Percentiles rank a stretch among this genome's conserved stretches.
phyloP scores from a whole-genome alignment of 2,329 filamentous ascomycete species.

The Ascochyta pisi region DNA sequence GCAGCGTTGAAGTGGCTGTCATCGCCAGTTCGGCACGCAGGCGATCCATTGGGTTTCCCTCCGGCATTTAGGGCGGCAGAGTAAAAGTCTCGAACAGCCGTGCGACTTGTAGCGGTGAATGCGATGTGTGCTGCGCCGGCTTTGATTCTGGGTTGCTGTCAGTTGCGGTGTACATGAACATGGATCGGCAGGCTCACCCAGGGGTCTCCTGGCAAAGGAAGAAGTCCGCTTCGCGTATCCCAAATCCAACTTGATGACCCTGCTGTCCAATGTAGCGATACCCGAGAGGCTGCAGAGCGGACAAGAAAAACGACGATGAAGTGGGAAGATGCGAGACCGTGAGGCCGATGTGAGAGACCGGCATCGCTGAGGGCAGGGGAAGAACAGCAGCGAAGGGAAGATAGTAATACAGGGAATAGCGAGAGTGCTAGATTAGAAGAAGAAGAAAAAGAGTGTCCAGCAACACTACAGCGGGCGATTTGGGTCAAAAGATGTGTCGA shows the following conservation, averaged over 20 bases:
- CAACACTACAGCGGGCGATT: not conserved
- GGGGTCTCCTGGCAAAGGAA: slow-evolving; percentile 68
- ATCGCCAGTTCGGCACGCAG: slow-evolving; percentile 60
- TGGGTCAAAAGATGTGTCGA: slow-evolving; percentile 11
- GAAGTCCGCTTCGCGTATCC: slow-evolving; percentile 66
- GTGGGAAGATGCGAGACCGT: slow-evolving; percentile 79
- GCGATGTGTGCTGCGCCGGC: slow-evolving; percentile 67
- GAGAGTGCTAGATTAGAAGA: slow-evolving; percentile 15
- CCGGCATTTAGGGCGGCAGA: slow-evolving; percentile 71
- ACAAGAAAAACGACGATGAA: slow-evolving; percentile 83
- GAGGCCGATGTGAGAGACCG: slow-evolving; percentile 67
- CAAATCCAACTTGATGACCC: slow-evolving; percentile 67
- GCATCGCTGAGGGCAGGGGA: slow-evolving; percentile 54
- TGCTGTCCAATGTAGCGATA: slow-evolving; percentile 72
- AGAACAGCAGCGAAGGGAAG: slow-evolving; percentile 22
- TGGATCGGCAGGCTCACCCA: slow-evolving; percentile 54
- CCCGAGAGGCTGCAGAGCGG: slow-evolving; percentile 78
- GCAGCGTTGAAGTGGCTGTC: slow-evolving; percentile 68
- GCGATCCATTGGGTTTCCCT: slow-evolving; percentile 64
- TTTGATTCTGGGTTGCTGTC: slow-evolving; percentile 48
- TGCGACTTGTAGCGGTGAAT: slow-evolving; percentile 71
- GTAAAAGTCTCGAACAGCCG: slow-evolving; percentile 75
- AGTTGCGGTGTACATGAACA: slow-evolving; percentile 29
- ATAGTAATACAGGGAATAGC: slow-evolving; percentile 15
- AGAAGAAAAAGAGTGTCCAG: slow-evolving; percentile 16